Conservation (phyloP, 768 basidiomycete species). For the Leucocoprinus birnbaumii region DNA sequence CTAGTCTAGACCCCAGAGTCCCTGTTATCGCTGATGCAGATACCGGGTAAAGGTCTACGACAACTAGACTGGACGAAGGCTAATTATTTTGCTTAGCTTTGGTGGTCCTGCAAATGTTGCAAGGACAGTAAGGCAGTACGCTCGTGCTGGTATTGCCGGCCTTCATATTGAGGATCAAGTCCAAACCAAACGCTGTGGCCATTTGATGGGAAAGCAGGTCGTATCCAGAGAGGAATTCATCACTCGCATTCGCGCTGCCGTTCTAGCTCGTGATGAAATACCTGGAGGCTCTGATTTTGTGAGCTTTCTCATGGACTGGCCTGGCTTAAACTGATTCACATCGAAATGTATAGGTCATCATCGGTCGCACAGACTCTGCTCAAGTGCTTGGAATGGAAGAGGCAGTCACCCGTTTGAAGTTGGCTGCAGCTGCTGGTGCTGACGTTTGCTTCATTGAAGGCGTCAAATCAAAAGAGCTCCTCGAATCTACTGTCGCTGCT, state of each 20-base stretch:
- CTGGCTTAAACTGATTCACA: too few species aligned
- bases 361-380: slow-evolving; percentile 77
- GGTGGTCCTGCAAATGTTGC: slow-evolving; percentile 74
- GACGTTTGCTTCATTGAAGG: slow-evolving; percentile 84
- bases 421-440: slow-evolving; percentile 70
- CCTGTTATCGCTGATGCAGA: slow-evolving; percentile 81
- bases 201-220: slow-evolving; percentile 77
- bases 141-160: slow-evolving; percentile 63
- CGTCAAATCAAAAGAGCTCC: slow-evolving; percentile 64
- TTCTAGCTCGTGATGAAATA: slow-evolving; percentile 70
- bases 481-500: slow-evolving; percentile 59
- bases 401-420: slow-evolving; percentile 58
- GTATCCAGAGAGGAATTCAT: slow-evolving; percentile 74
- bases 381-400: slow-evolving; percentile 80
- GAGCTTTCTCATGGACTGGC: not conserved
- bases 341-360: slow-evolving; percentile 49
- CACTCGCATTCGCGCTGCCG: slow-evolving; percentile 72
- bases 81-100: slow-evolving; percentile 32
- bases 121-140: slow-evolving; percentile 70
- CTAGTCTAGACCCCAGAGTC: slow-evolving; percentile 53
- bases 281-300: slow-evolving; percentile 75
- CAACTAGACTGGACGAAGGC: not conserved
- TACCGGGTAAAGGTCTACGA: slow-evolving; percentile 48
- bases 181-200: slow-evolving; percentile 78
- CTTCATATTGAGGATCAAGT: slow-evolving; percentile 82